Percentiles rank a stretch among this genome's conserved stretches.
These are phyloP conservation scores for Eragrostis tef DNA, from an alignment of 202 grass and related monocot genomes.

Conservation along the genomic window DNA sequence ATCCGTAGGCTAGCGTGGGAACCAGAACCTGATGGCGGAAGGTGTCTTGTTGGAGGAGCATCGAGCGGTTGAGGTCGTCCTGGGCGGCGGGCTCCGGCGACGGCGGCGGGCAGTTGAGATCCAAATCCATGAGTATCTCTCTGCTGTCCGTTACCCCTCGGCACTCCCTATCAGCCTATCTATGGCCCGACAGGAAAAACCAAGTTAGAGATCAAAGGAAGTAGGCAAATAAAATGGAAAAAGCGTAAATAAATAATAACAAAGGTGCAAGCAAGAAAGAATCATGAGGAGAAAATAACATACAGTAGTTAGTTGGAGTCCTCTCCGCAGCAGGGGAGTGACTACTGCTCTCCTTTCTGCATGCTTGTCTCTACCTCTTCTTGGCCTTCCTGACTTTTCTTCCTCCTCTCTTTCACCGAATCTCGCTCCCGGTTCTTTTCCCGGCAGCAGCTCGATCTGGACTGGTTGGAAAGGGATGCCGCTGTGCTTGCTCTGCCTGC, in stretches of 20 bases:
- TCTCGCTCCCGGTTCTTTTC: not conserved
- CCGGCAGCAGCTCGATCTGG: not conserved
- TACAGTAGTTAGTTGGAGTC: not conserved
- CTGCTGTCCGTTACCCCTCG: not conserved
- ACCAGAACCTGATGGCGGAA: conserved; percentile 64
- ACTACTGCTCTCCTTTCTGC: too few species aligned
- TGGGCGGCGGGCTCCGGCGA: conserved; percentile 43
- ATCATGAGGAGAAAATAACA: not conserved
- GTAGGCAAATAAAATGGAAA: not conserved
- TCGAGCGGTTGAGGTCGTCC: conserved; percentile 54
- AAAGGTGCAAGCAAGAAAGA: not conserved
- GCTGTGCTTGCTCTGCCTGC: not conserved
- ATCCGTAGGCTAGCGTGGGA: not conserved
- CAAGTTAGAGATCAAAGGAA: conserved; percentile 44
- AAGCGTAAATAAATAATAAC: not conserved
- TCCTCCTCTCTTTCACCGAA: not conserved
- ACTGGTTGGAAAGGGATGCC: not conserved
- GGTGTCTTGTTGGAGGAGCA: conserved; percentile 58
- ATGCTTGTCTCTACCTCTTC: too few species aligned
- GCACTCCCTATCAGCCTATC: too few species aligned
- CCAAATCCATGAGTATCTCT: conserved; percentile 53
- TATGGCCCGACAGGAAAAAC: conserved; percentile 22
- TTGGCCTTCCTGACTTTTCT: too few species aligned
- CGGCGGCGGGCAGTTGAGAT: conserved; percentile 62
- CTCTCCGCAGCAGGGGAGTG: too few species aligned